Base-by-base conservation (phyloP, 1,284 basidiomycete genomes). In the Vanrija humicola region DNA sequence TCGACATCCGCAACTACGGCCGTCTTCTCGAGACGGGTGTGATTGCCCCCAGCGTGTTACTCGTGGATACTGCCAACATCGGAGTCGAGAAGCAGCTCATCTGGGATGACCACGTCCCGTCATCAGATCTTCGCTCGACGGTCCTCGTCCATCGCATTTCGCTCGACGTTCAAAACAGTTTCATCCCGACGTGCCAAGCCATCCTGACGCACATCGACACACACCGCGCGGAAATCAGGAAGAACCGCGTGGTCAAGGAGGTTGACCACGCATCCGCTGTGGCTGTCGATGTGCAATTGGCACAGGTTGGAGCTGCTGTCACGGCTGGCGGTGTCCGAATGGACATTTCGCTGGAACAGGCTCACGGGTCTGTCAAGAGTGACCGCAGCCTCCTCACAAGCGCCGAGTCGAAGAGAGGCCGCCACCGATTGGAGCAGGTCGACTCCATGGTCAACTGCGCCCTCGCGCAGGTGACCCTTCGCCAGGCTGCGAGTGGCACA, bases 1-100 rank as follows among this genome's bases (percentile, higher is more conserved):
- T 63, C 9, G 44, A 40, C 16, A 25, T 68, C 3, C 45, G 51
- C 19, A 70, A 72, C 56, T 62, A 68, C 38, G 72, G 68, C 1
- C 54, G 59, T 6, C 44, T 56, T 3, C 50, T 71, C 3, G 56
- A 61, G 18, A 59, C 64, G 0, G 52, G 50, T 2, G 39, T 39
- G 0, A 61, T 68, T 6, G 57, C 56, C 1, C 50, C 57, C 8
- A 71, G 66, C 48, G 42, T 26, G 10, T 6, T 71, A 9, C 28
- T 21, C 1, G 54, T 58, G 1, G 64, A 69, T 1, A 21, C 66
- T 8, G 56, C 52, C 2, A 48, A 16, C 18, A 15, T 34, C 12
- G 34, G 10, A 15, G 16, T 21, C 40, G 38, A 54, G 8, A 54
- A 46, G 25, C 10, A 29, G 5, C 45, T 51, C 63, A 63, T n/a